phyloP scores from a whole-genome alignment of 2,329 filamentous ascomycete genomes.

The Cladophialophora psammophila region DNA sequence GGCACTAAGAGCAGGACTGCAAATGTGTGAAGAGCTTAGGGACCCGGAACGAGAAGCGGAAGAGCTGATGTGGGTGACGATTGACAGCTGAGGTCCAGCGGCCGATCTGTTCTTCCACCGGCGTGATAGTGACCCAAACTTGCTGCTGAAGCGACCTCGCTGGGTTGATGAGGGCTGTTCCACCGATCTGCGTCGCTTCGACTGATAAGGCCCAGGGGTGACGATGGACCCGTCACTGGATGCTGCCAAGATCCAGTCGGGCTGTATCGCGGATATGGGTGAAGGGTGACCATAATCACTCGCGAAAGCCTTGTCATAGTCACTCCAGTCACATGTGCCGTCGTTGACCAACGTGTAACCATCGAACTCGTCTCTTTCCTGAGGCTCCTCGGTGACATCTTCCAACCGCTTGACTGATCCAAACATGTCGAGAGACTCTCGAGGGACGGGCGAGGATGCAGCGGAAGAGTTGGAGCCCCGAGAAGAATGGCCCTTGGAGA shows the following conservation, averaged over 20 bases:
- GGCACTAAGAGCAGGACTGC: conserved; percentile 47
- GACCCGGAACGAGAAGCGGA: conserved; percentile 52
- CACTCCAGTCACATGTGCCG: conserved; percentile 42
- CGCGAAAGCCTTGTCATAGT: conserved; percentile 45
- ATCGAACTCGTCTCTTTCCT: conserved; percentile 36
- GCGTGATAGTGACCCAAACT: conserved; percentile 63
- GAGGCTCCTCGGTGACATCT: conserved; percentile 79
- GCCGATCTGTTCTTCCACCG: conserved; percentile 62
- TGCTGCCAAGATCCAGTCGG: conserved; percentile 34
- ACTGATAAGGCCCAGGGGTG: conserved; percentile 42
- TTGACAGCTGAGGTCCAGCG: conserved; percentile 58
- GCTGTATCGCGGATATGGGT: conserved; percentile 30
- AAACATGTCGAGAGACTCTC: conserved; percentile 57
- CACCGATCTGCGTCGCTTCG: conserved; percentile 65
- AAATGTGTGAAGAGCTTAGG: conserved; percentile 48
- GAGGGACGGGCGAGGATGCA: conserved; percentile 62
- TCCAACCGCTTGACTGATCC: conserved; percentile 71
- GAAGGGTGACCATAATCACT: conserved; percentile 23
- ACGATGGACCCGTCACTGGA: conserved; percentile 29
- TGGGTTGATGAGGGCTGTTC: conserved; percentile 70
- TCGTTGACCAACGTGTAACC: conserved; percentile 36
- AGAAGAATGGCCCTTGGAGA: conserved; percentile 39
- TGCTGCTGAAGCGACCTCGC: conserved; percentile 70
- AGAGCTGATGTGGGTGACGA: conserved; percentile 69
- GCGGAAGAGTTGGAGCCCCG: conserved; percentile 60